Evolutionary conservation across 2,329 filamentous ascomycete species (phyloP).

Genomic region (Ophiosphaerella korrae): DNA sequence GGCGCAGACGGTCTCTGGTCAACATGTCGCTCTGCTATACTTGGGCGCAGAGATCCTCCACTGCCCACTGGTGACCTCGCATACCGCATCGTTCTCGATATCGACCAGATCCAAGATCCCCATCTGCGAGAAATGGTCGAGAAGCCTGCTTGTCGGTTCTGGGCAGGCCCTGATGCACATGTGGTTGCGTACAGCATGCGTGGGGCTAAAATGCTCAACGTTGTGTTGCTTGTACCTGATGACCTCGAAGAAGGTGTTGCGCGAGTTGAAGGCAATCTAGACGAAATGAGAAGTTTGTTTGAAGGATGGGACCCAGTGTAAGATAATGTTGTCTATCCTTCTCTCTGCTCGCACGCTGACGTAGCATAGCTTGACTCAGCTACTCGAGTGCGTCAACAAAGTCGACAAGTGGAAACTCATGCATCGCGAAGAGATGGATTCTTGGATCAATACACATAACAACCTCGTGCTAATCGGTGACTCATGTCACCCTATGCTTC

Average conservation of each 20-base stretch:
- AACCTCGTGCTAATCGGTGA: constrained; percentile 58
- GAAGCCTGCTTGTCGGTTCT: constrained; percentile 62
- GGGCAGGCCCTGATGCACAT: constrained; percentile 67
- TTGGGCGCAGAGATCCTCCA: constrained; percentile 22
- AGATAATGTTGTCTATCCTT: constrained; percentile 41
- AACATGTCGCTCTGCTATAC: constrained; percentile 52
- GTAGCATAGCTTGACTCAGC: constrained; percentile 24
- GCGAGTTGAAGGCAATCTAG: constrained; percentile 58
- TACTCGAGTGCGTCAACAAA: constrained; percentile 54
- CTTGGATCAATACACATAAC: constrained; percentile 54
- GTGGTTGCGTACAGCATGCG: constrained; percentile 67
- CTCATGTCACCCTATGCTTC: constrained; percentile 43
- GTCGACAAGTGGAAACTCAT: constrained; percentile 75
- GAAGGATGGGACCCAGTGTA: constrained; percentile 67
- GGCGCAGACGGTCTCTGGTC: constrained; percentile 71
- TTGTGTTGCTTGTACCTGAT: constrained; percentile 70
- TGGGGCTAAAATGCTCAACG: constrained; percentile 65
- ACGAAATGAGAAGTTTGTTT: constrained; percentile 67
- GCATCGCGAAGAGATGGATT: constrained; percentile 49
- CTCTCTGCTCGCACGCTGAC: constrained; percentile 23
- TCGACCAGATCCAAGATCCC: constrained; percentile 59
- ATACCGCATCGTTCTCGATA: constrained; percentile 64
- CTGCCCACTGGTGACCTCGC: constrained; percentile 67
- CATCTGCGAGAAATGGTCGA: constrained; percentile 59
- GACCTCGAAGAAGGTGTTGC: constrained; percentile 61